These are phyloP conservation scores for Castanopsis chinensis DNA, from an alignment of 306 rosid genomes.

Conservation along the genomic window DNA sequence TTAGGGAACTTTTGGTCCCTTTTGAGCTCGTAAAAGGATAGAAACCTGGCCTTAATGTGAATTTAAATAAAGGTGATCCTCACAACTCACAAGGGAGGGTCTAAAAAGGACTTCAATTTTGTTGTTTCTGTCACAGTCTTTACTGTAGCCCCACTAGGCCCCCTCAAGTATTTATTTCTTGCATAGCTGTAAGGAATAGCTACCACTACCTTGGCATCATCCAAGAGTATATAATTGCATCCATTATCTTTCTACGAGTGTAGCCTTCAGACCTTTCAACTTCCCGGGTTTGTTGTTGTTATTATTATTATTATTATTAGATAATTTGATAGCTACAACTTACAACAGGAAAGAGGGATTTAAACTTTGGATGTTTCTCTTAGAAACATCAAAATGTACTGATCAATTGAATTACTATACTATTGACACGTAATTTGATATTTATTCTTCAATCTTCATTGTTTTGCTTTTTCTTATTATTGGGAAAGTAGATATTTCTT, in stretches of 20 bases:
- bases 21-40: conserved; percentile 25
- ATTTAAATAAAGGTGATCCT: conserved; percentile 36
- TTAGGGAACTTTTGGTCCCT: conserved; percentile 6
- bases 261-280: not conserved
- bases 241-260: not conserved
- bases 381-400: too few relatives aligned
- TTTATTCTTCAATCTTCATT: not conserved
- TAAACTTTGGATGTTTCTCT: too few relatives aligned
- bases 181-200: not conserved
- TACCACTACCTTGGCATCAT: not conserved
- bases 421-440: not conserved
- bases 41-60: conserved; percentile 26
- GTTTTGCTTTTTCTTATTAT: not conserved
- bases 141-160: conserved; percentile 13
- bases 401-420: too few relatives aligned
- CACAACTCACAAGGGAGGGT: conserved; percentile 3
- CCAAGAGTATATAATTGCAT: not conserved
- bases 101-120: conserved; percentile 13
- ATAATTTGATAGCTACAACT: too few relatives aligned
- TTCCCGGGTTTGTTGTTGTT: not conserved
- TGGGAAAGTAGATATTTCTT: not conserved
- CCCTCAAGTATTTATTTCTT: not conserved
- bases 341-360: too few relatives aligned
- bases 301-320: too few relatives aligned
- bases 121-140: conserved; percentile 10